Evolutionary conservation across 371 early-diverging fungal genomes (phyloP).

Genomic region (Mortierella sp.): DNA sequence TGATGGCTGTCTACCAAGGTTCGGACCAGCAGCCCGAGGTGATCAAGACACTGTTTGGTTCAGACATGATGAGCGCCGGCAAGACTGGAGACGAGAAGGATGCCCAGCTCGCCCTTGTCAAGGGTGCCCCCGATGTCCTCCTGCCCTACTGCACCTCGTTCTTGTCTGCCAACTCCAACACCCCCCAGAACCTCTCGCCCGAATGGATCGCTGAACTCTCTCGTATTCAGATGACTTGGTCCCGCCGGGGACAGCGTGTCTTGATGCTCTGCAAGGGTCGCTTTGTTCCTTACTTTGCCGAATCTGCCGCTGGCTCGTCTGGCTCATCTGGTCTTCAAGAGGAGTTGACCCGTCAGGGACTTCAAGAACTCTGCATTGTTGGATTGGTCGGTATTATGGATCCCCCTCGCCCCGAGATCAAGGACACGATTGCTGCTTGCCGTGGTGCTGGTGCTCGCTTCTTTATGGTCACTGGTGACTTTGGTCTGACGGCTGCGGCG

Average conservation of each 20-base stretch:
- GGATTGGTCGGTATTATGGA: constrained; percentile 81
- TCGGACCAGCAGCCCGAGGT: constrained; percentile 34
- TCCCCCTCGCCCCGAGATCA: constrained; percentile 79
- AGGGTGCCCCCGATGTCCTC: constrained; percentile 87
- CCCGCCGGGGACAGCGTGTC: constrained; percentile 76
- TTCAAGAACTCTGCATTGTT: constrained; percentile 63
- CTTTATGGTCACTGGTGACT: constrained; percentile 86
- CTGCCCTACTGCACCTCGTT: constrained; percentile 63
- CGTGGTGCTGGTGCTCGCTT: constrained; percentile 80
- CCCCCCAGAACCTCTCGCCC: constrained; percentile 60
- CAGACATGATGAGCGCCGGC: constrained; percentile 20
- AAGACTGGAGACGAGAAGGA: constrained; percentile 33
- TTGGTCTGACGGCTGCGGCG: constrained; percentile 76
- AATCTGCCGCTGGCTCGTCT: constrained; percentile 17
- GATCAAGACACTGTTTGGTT: constrained; percentile 52
- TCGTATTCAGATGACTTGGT: constrained; percentile 69
- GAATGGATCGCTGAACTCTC: constrained; percentile 56
- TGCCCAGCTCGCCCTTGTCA: constrained; percentile 64
- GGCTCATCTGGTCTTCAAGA: constrained; percentile 25
- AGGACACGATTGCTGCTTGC: constrained; percentile 65
- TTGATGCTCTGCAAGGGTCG: constrained; percentile 66
- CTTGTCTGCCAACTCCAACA: constrained; percentile 59
- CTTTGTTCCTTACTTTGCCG: constrained; percentile 45
- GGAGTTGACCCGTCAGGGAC: constrained; percentile 46
- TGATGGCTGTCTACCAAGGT: constrained; percentile 65